Conservation (phyloP, 345 rosid genomes). For the Populus tremula region DNA sequence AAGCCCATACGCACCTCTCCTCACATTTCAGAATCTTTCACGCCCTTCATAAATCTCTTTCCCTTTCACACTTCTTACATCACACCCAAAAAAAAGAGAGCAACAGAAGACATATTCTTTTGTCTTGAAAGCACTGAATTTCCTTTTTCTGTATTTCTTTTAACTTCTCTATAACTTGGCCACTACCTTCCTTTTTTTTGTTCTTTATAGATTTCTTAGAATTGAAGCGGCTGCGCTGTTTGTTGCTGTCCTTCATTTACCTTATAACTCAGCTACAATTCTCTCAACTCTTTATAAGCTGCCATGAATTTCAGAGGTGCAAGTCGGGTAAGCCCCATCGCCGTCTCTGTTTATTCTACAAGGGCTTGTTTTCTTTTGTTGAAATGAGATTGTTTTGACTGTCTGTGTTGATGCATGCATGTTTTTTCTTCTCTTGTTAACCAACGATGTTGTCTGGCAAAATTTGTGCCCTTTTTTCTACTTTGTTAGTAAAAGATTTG, state of each 20-base stretch:
- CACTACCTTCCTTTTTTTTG: background rate
- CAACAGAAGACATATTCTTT: background rate
- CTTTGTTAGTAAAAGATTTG: background rate
- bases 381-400: background rate
- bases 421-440: background rate
- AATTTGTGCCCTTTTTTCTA: background rate
- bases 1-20: background rate
- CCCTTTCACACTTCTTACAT: background rate
- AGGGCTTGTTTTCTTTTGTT: background rate
- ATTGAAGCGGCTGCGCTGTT: background rate
- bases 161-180: background rate
- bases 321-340: conserved; percentile 34
- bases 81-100: background rate
- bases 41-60: background rate
- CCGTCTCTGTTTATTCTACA: background rate
- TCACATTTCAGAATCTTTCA: background rate
- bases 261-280: background rate
- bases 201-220: background rate
- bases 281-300: background rate
- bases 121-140: background rate
- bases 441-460: background rate
- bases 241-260: background rate
- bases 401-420: background rate
- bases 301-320: conserved; percentile 60
- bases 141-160: background rate